A percentile compares a stretch with the other conserved stretches of the same genome.
phyloP scores from a whole-genome alignment of 768 basidiomycete genomes.

The Candolleomyces eurysporus region DNA sequence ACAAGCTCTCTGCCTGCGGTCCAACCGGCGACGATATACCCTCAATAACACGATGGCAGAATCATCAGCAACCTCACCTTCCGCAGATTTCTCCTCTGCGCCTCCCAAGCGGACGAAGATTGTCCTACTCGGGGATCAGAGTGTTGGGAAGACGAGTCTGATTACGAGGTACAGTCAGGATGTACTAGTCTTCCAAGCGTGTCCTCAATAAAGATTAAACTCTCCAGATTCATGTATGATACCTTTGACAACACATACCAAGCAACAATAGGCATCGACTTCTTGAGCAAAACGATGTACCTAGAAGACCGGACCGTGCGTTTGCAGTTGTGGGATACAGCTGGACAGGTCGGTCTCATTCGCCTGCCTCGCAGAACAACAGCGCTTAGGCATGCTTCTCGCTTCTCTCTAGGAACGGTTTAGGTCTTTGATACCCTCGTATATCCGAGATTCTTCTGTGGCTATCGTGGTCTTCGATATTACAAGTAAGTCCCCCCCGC shows the following conservation, averaged over 20 bases:
- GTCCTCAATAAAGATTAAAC: neutral
- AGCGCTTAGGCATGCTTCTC: neutral
- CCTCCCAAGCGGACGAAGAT: conserved; percentile 96
- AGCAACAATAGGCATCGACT: conserved; percentile 98
- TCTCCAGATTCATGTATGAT: conserved; percentile 91
- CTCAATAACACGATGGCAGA: conserved; percentile 29
- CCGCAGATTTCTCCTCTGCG: conserved; percentile 81
- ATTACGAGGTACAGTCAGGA: conserved; percentile 76
- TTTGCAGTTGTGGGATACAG: conserved; percentile 98
- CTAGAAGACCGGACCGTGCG: conserved; percentile 97
- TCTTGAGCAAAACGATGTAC: conserved; percentile 99
- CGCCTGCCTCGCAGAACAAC: neutral
- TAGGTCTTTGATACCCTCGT: conserved; percentile 94
- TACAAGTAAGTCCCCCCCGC: conserved; percentile 66
- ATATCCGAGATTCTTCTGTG: conserved; percentile 98
- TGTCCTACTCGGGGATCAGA: conserved; percentile 94
- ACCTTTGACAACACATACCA: conserved; percentile 99
- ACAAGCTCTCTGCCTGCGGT: neutral
- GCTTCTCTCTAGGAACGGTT: conserved; percentile 76
- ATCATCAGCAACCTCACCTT: conserved; percentile 55
- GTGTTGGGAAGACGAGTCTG: conserved; percentile 97
- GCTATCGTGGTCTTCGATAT: conserved; percentile 99
- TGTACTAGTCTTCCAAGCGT: neutral
- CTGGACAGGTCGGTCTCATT: conserved; percentile 68
- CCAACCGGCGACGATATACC: neutral